Percentiles rank a stretch among this genome's conserved stretches.
Conservation (phyloP, 2,329 filamentous ascomycete genomes). For the Alternaria consortialis region DNA sequence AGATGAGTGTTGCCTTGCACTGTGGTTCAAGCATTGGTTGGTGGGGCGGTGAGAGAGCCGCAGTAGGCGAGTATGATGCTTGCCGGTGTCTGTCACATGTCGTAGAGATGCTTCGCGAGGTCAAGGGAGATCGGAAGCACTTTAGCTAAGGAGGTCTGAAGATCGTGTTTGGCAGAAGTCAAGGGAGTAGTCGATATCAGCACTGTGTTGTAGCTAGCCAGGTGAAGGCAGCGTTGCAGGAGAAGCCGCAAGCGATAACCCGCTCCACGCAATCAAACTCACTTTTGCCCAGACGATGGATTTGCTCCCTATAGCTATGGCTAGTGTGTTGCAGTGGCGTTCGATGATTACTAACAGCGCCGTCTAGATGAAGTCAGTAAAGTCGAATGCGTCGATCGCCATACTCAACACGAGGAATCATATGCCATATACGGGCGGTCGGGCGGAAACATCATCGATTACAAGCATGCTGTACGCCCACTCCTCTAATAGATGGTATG, state of each 20-base stretch:
- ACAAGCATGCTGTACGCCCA: not conserved
- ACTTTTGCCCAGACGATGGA: not conserved
- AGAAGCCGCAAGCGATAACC: not conserved
- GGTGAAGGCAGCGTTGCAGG: not conserved
- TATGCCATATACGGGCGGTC: not conserved
- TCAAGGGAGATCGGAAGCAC: not conserved
- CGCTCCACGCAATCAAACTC: not conserved
- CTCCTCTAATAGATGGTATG: not conserved
- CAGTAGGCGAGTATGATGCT: not conserved
- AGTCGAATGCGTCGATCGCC: not conserved
- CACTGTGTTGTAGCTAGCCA: not conserved
- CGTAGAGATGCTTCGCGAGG: not conserved
- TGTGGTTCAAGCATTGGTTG: not conserved
- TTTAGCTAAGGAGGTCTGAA: not conserved
- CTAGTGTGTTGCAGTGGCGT: too few species aligned
- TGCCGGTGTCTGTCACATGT: not conserved
- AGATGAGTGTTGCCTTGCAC: not conserved
- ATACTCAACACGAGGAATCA: not conserved
- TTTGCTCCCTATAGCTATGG: too few species aligned
- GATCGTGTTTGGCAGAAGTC: not conserved
- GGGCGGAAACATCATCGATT: not conserved
- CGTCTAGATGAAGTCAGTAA: not conserved
- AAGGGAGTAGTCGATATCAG: not conserved
- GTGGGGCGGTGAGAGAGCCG: slow-evolving; percentile 9
- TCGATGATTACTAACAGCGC: too few species aligned